Percentiles rank a stretch among this genome's conserved stretches.
These are phyloP conservation scores for Ustilago bromivora DNA, from an alignment of 1,284 basidiomycete species.

Conservation along the genomic window DNA sequence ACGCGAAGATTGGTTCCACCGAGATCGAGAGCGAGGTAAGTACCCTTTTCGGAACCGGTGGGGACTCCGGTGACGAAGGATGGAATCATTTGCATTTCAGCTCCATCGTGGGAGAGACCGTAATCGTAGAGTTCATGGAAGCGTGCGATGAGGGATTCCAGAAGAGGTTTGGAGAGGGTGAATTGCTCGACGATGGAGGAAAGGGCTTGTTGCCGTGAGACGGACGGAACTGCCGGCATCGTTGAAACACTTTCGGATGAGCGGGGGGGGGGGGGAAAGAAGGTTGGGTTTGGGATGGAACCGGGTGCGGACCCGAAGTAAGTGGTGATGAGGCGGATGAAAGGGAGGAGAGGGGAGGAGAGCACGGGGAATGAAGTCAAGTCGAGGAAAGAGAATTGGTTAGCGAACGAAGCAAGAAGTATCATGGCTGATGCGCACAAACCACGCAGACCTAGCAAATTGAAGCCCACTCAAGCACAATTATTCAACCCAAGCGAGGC, in stretches of 20 bases:
- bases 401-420: not conserved
- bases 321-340: not conserved
- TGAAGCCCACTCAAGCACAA: not conserved
- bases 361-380: not conserved
- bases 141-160: conserved; percentile 49
- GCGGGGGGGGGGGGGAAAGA: not conserved
- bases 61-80: conserved; percentile 65
- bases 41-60: conserved; percentile 62
- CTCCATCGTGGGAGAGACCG: conserved; percentile 58
- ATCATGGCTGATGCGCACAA: conserved; percentile 15
- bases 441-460: not conserved
- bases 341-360: too few relatives aligned
- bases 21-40: conserved; percentile 65
- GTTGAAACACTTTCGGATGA: not conserved
- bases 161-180: conserved; percentile 44
- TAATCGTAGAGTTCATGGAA: conserved; percentile 59
- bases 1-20: conserved; percentile 75
- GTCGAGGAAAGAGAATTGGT: conserved; percentile 3
- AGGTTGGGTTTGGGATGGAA: not conserved
- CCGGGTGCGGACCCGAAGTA: not conserved
- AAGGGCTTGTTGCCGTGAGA: conserved; percentile 50
- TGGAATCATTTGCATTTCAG: conserved; percentile 67
- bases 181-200: conserved; percentile 50
- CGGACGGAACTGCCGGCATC: conserved; percentile 53
- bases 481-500: not conserved